These are phyloP conservation scores for Volvox carteri DNA, from an alignment of 163 green algal genomes.

Conservation along the genomic window DNA sequence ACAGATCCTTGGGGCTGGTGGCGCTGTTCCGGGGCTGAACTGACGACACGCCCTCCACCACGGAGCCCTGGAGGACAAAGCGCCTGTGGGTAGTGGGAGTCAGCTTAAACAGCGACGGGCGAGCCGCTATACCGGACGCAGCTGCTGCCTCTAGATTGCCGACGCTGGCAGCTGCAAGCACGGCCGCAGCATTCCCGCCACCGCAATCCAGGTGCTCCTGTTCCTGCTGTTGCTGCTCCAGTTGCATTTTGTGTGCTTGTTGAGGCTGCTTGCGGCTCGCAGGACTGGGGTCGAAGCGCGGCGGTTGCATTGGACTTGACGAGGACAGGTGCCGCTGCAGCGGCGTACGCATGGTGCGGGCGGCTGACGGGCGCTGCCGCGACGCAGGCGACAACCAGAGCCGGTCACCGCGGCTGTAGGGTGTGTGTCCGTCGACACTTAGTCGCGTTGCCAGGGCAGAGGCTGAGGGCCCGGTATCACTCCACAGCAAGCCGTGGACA, in stretches of 20 bases:
- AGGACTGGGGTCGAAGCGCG: background rate
- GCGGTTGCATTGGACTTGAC: background rate
- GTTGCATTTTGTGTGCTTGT: too few species aligned
- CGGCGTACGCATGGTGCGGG: background rate
- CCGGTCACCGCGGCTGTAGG: background rate
- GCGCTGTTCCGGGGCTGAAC: background rate
- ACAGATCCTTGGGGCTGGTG: background rate
- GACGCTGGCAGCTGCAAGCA: too few species aligned
- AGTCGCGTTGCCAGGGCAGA: background rate
- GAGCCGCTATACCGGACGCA: background rate
- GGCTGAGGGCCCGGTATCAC: background rate
- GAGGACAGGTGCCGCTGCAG: background rate
- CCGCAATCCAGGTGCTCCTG: background rate
- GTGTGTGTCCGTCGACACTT: background rate
- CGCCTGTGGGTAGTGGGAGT: constrained; percentile 20
- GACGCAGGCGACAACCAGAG: background rate
- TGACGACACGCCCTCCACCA: constrained; percentile 31
- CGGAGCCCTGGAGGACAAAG: constrained; percentile 10
- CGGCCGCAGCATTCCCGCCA: too few species aligned
- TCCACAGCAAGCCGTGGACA: background rate
- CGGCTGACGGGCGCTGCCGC: background rate
- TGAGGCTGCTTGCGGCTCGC: too few species aligned
- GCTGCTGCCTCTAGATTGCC: background rate
- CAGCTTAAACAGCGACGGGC: background rate
- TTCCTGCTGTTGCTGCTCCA: background rate